Evolutionary conservation across 495 filamentous ascomycete genomes (phyloP), one percentile per base, ranked within the genome.

Genomic region (Viridothelium virens): DNA sequence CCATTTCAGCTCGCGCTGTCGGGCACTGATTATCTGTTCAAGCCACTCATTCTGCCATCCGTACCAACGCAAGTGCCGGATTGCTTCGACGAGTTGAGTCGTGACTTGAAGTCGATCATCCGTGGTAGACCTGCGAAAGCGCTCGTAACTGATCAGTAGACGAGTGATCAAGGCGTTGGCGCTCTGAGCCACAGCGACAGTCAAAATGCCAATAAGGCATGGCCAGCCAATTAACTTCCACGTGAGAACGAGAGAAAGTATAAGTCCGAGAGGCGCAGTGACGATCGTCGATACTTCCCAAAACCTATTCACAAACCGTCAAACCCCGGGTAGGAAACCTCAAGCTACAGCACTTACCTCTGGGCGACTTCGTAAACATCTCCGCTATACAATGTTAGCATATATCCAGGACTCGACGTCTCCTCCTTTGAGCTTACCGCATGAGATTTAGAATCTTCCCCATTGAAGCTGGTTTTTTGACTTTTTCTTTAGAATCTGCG

Each of bases 361-460:
- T 95, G 91, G 2, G 90, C 84, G 25, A 95, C 84, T 70, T 92
- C 89, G 72, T 95, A 95, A 3, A 87, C 89, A 77, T 95, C 91
- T 41, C 81, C 82, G 12, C 74, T 74, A 65, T 73, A 25, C n/a
- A 56, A 31, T n/a, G 50, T 68, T 16, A 70, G 39, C 65, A 59
- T 5, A 18, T 3, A 18, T 59, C 7, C 31, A 25, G 25, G 25
- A 25, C 25, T 25, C 25, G 25, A 25, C 25, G 25, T 25, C 25
- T 25, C 25, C 25, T 34, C 18, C 3, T 34, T 6, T 31, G 14
- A 59, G 5, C 53, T 39, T 68, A 63, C 67, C 89, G 85, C 76
- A 93, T 84, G 3, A 95, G 74, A 70, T 92, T 93, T 66, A 93
- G 83, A 44, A 93, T 91, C 71, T 92, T 92, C 18, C 90, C 91